A percentile compares a stretch with the other conserved stretches of the same genome.
Conservation (phyloP, 2,329 filamentous ascomycete species). For the Botrytis tulipae region DNA sequence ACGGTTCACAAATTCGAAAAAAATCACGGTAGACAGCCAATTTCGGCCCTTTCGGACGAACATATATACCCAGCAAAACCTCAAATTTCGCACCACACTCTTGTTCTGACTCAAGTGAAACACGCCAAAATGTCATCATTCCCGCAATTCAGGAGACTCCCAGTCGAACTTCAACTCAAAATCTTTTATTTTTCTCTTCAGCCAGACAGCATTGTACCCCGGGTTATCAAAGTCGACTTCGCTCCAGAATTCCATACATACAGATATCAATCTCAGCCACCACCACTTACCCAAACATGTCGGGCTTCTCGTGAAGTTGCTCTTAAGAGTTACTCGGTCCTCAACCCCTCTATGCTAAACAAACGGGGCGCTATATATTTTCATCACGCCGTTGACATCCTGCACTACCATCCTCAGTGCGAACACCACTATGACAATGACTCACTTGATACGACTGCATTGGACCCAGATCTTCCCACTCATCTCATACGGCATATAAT, state of each 20-base stretch:
- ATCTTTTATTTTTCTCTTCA: slow-evolving; percentile 10
- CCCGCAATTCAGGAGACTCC: neutral
- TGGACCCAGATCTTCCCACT: slow-evolving; percentile 4
- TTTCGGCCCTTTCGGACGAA: neutral
- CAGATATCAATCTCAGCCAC: slow-evolving; percentile 8
- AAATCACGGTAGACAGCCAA: neutral
- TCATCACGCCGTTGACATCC: neutral
- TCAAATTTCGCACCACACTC: neutral
- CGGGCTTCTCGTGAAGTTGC: slow-evolving; percentile 10
- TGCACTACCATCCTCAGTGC: slow-evolving; percentile 3
- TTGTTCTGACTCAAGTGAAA: neutral
- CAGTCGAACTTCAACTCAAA: slow-evolving; percentile 14
- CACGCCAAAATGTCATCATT: slow-evolving; percentile 6
- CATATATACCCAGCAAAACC: neutral
- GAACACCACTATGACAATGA: neutral
- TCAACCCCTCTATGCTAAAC: neutral
- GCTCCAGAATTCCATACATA: neutral
- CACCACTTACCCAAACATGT: slow-evolving; percentile 7
- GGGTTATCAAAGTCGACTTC: neutral
- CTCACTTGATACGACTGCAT: neutral
- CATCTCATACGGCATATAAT: slow-evolving; percentile 14
- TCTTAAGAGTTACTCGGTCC: neutral
- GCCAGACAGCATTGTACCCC: slow-evolving; percentile 1
- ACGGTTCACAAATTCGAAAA: slow-evolving; percentile 1
- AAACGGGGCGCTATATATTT: slow-evolving; percentile 7